A percentile compares a stretch with the other conserved stretches of the same genome.
Evolutionary conservation across 164 flowering plant genomes (phyloP).

Genomic region (Magnolia sinica): DNA sequence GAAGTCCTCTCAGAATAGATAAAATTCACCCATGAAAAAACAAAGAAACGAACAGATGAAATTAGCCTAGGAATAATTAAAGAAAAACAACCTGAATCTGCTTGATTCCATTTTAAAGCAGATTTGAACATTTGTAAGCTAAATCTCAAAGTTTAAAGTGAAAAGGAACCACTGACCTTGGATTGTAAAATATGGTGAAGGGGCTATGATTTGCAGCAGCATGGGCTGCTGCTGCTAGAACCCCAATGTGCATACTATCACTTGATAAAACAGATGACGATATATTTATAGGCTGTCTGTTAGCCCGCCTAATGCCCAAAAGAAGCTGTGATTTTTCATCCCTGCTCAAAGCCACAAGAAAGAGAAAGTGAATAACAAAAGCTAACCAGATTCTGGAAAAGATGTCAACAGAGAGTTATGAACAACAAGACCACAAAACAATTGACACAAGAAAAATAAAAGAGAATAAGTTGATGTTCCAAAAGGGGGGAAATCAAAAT

Average conservation of each 20-base stretch:
- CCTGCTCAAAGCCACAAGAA: conserved; percentile 33
- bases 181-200: conserved; percentile 85
- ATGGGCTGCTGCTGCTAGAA: conserved; percentile 97
- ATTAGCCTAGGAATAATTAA: background rate
- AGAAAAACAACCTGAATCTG: background rate
- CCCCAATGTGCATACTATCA: conserved; percentile 99
- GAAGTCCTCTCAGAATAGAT: background rate
- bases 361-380: background rate
- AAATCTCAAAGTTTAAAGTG: background rate
- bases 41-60: background rate
- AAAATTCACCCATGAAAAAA: background rate
- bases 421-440: background rate
- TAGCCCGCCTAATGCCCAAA: conserved; percentile 86
- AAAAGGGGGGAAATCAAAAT: background rate
- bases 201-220: conserved; percentile 94
- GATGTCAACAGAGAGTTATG: background rate
- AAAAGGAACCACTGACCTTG: conserved; percentile 42
- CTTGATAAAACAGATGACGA: conserved; percentile 97
- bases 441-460: background rate
- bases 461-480: background rate
- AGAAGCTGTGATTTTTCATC: conserved; percentile 95
- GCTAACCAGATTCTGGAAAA: background rate
- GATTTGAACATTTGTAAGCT: too few species aligned
- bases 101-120: too few species aligned
- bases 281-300: conserved; percentile 74